phyloP scores from a whole-genome alignment of 108 stramenopile genomes.

The Cyclotella choctawhatcheeana region DNA sequence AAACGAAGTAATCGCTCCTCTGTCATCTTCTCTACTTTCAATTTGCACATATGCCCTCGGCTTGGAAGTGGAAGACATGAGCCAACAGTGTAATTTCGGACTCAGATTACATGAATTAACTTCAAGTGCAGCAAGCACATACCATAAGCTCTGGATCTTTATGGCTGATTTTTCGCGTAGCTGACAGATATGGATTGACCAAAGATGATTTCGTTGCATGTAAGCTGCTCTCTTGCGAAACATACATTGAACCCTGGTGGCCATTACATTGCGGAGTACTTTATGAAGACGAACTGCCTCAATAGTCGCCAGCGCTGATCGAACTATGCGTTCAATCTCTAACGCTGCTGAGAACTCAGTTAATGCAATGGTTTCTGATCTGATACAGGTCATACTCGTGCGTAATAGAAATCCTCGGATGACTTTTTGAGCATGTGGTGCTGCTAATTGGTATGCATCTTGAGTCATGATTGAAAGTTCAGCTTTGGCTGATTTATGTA shows the following conservation, averaged over 20 bases:
- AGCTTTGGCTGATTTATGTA: slow-evolving; percentile 17
- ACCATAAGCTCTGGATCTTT: slow-evolving; percentile 17
- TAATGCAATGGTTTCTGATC: neutral
- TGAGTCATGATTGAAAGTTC: slow-evolving; percentile 41
- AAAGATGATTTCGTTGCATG: slow-evolving; percentile 15
- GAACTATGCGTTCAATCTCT: slow-evolving; percentile 24
- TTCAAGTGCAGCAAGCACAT: neutral
- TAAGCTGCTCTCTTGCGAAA: slow-evolving; percentile 14
- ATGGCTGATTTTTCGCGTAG: slow-evolving; percentile 14
- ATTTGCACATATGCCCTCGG: slow-evolving; percentile 15
- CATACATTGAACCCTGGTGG: slow-evolving; percentile 27
- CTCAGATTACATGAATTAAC: no score
- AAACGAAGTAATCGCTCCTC: neutral
- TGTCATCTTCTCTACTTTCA: neutral
- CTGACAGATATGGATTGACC: slow-evolving; percentile 1
- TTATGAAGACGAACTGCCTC: slow-evolving; percentile 8
- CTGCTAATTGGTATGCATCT: slow-evolving; percentile 33
- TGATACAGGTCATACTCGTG: neutral
- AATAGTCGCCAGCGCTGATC: slow-evolving; percentile 15
- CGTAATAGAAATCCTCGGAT: slow-evolving; percentile 27
- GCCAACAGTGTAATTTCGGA: no score
- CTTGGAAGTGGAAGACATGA: no score
- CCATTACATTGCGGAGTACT: slow-evolving; percentile 19
- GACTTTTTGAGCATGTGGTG: slow-evolving; percentile 36
- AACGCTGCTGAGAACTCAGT: slow-evolving; percentile 26